Evolutionary conservation across 139 green algal species (phyloP), one percentile per base, ranked within the genome.

Genomic region (Raphidocelis subcapitata): DNA sequence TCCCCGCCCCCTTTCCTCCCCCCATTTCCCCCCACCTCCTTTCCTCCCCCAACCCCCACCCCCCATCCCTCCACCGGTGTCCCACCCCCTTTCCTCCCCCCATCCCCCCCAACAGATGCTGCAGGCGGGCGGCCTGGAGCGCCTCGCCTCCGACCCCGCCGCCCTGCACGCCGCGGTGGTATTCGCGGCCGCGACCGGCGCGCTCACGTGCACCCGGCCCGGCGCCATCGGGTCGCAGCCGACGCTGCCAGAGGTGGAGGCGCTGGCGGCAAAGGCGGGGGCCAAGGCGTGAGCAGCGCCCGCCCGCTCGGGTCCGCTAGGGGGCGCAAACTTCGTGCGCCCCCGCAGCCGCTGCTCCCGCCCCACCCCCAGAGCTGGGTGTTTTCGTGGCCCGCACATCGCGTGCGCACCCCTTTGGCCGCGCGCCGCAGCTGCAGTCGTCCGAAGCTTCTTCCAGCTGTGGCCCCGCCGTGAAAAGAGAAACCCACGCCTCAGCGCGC

Each of bases 161-260:
- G 65, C 76, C 32, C 56, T 94, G 15, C 63, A 84, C 24, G 57
- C 77, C 35, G 85, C 88, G 18, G 88, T 97, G 23, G 79, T 89
- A 61, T 90, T 90, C 65, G 82, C 69, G 23, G 72, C 67, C 35
- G 82, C 80, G 1, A 79, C 74, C 3, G 84, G 65, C 32, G 91
- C 84, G 10, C 74, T 87, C 67, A 95, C 90, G 1, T 87, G 80
- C 65, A 92, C 82, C 28, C 79, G 79, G 54, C 77, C 86, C 0
- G 92, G 92, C 14, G 92, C 90, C 35, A 95, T 97, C 37, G 86
- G 75, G 26, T 80, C 79, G 2, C 92, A 96, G 83, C 92, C 92
- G 0, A 83, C 76, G 3, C 68, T 83, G 35, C 61, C 88, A 16
- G 73, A 92, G 62, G 88, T 86, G 3, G 32, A 87, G 62, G 41